A percentile compares a stretch with the other conserved stretches of the same genome.
Conservation (phyloP, 768 basidiomycete genomes). For the Tephrocybe sp. region DNA sequence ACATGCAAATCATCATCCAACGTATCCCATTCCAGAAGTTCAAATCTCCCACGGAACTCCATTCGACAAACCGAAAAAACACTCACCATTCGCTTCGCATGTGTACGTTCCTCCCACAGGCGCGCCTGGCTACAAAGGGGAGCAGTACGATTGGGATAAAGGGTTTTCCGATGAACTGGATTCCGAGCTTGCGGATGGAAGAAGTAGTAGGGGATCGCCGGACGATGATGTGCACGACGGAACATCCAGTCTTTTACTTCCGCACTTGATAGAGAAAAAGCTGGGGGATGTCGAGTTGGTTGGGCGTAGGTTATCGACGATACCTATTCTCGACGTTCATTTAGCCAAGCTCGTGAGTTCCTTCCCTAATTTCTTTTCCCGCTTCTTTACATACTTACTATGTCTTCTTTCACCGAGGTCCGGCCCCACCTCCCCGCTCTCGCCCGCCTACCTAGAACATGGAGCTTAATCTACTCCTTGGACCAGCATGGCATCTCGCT, state of each 20-base stretch:
- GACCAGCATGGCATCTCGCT: conserved; percentile 96
- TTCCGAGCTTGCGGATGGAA: conserved; percentile 31
- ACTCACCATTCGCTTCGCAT: conserved; percentile 41
- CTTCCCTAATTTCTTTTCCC: not conserved
- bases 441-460: conserved; percentile 62
- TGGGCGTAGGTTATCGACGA: conserved; percentile 57
- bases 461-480: conserved; percentile 84
- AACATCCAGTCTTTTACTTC: conserved; percentile 26
- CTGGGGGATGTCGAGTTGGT: conserved; percentile 44
- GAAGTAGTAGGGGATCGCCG: conserved; percentile 7
- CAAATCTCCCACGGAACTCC: conserved; percentile 46
- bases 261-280: conserved; percentile 50
- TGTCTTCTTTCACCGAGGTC: conserved; percentile 52
- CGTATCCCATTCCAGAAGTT: conserved; percentile 12
- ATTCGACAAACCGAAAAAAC: conserved; percentile 34
- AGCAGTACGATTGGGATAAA: conserved; percentile 64
- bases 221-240: no score
- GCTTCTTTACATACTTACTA: not conserved
- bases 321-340: conserved; percentile 44
- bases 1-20: no score
- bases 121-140: conserved; percentile 78
- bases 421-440: conserved; percentile 73
- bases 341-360: conserved; percentile 62
- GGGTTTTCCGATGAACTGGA: conserved; percentile 52
- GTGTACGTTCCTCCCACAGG: conserved; percentile 44